Base-by-base conservation (phyloP, 73 alveolate species). In the Paramecium tetraurelia region DNA sequence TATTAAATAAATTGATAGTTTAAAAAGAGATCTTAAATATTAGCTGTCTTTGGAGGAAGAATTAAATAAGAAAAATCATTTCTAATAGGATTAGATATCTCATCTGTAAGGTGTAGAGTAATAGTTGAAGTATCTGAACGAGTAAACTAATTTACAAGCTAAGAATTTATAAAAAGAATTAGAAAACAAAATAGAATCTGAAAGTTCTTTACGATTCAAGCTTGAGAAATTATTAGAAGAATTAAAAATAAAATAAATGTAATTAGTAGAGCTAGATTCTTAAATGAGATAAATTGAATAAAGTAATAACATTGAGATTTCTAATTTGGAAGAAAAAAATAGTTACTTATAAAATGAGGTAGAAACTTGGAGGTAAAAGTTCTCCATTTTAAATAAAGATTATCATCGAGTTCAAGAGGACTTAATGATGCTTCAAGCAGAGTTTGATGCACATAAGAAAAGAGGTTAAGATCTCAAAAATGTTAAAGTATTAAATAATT, bases 401-500 rank as follows among this genome's bases (percentile, higher is more conserved):
- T 75, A 75, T 40, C 87, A 75, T 75, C 36, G 36, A 36, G 48
- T 21, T 10, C 36, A 36, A 36, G 87, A 75, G 35, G 87, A 75
- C 7, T 75, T 75, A 40, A 75, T 75, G 87, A n/a, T 75, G 87
- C 68, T 40, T 75, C 35, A 75, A 44, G 87, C 87, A 12, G 87
- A 75, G 10, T 75, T 75, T 36, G 87, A 75, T 36, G 87, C 87
- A 14, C n/a, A 31, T 18, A 75, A 75, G 40, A 31, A 20, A 10
- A 75, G 87, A 75, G 46, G 46, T 3, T 22, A 27, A 14, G 84
- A 68, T 27, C 12, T 31, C 5, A 68, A 68, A 22, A 31, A 27
- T 68, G 9, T 68, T 31, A 33, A 31, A 31, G 84, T 68, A 68
- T 4, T 24, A 27, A 22, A 41, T 41, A 41, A 10, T 41, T 6